Evolutionary conservation across 1,284 basidiomycete genomes (phyloP), one percentile per base, ranked within the genome.

Genomic region (Cutaneotrichosporon sp.): DNA sequence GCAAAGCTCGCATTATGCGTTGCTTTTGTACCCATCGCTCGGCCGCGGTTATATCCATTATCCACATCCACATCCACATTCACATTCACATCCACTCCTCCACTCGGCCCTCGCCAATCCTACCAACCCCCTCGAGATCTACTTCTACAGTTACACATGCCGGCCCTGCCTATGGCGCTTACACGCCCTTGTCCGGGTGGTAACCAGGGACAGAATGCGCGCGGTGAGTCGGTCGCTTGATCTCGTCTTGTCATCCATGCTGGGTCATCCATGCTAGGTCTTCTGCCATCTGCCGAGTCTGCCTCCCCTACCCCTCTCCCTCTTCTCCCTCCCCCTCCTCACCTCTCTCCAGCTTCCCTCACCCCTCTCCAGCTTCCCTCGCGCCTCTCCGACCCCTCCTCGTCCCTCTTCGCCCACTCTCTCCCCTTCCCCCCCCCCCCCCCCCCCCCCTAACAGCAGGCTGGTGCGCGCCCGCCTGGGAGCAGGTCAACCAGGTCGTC

Each of bases 111-210:
- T 34, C 26, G 13, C 18, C 51, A 53, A 2, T 13, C 7, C 26
- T n/a, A n/a, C n/a, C 50, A 26, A 26, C 26, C 2, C 26, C 26
- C 26, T 26, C 26, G 26, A 26, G 26, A 26, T 26, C 26, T 26
- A 26, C 26, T n/a, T n/a, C n/a, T 26, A 26, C 26, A 26, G n/a
- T n/a, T n/a, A 26, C 26, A 26, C 1, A 26, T 26, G 26, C 26
- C 26, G 3, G 26, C 34, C 10, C 55, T 56, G 16, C 55, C 55
- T 13, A 22, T 56, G 5, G 38, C 42, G 22, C 55, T 56, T 11
- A 56, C 55, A 14, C 55, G 55, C 21, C 38, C 55, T 4, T 56
- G 55, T 18, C 22, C 36, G 2, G 55, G 55, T 38, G 21, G 38
- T 13, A 7, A n/a, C 1, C 38, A 56, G 22, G 55, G 55, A 26